phyloP scores from a whole-genome alignment of 2,329 filamentous ascomycete genomes.

The Verticillium albo-atrum region DNA sequence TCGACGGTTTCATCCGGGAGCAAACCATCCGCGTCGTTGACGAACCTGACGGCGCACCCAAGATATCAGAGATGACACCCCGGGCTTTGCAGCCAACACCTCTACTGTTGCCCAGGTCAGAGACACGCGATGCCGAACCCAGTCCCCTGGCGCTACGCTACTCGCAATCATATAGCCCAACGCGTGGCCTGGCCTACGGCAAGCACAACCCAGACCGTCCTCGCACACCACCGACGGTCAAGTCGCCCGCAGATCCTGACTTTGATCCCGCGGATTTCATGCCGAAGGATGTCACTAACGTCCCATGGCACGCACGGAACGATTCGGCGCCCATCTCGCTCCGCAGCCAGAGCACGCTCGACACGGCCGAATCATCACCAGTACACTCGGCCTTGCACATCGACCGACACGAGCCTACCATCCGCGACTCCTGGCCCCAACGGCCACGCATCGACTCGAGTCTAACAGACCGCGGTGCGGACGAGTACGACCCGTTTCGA shows the following conservation, averaged over 20 bases:
- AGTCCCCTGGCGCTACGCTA: conserved; percentile 14
- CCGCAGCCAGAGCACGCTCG: conserved; percentile 28
- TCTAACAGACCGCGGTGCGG: conserved; percentile 11
- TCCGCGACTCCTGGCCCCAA: conserved; percentile 25
- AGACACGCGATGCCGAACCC: conserved; percentile 7
- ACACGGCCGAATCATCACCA: conserved; percentile 26
- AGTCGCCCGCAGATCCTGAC: conserved; percentile 3
- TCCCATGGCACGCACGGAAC: conserved; percentile 22
- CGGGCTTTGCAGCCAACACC: conserved; percentile 8
- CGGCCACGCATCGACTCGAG: conserved; percentile 17
- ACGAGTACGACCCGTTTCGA: conserved; percentile 20
- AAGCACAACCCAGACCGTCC: conserved; percentile 13
- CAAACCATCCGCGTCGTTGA: conserved; percentile 7
- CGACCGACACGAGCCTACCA: conserved; percentile 25
- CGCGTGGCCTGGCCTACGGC: neutral
- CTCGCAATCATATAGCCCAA: conserved; percentile 6
- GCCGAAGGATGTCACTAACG: conserved; percentile 25
- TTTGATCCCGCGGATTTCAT: conserved; percentile 14
- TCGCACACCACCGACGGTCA: conserved; percentile 10
- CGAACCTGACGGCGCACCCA: conserved; percentile 5
- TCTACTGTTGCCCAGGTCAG: conserved; percentile 7
- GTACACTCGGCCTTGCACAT: conserved; percentile 15
- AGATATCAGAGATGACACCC: conserved; percentile 3
- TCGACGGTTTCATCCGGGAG: conserved; percentile 2
- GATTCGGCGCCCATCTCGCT: conserved; percentile 28